These are phyloP conservation scores for Eucalyptus sideroxylon DNA, from an alignment of 345 rosid genomes.

Conservation along the genomic window DNA sequence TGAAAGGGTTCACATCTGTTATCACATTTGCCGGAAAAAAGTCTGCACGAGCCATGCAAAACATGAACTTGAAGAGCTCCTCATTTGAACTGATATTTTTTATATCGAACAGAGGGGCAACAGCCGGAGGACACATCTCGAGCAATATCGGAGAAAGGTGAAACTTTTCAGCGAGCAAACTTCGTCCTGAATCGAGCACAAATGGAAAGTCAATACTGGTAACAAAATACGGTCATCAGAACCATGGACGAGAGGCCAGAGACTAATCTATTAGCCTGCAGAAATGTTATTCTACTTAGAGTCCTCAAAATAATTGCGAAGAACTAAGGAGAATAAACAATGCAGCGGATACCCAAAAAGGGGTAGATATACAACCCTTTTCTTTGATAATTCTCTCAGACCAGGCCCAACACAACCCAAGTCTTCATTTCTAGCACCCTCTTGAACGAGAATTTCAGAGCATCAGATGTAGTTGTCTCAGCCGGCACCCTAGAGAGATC, in stretches of 20 bases:
- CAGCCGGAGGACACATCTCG: not conserved
- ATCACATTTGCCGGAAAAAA: constrained; percentile 10
- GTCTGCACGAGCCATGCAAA: not conserved
- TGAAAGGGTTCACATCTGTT: constrained; percentile 1
- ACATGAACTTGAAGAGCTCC: not conserved
- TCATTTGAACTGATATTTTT: not conserved
- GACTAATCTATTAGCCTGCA: not conserved
- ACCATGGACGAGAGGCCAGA: not conserved
- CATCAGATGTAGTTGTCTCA: not conserved
- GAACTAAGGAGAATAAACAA: not conserved
- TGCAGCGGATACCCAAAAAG: not conserved
- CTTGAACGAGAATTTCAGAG: not conserved
- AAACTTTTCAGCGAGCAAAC: not conserved
- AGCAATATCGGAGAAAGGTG: not conserved
- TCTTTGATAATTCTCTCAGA: not conserved
- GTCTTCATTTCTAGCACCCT: not conserved
- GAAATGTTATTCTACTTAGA: not conserved
- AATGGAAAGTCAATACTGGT: not conserved
- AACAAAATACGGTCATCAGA: not conserved
- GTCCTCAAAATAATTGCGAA: not conserved
- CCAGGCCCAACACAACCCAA: not conserved
- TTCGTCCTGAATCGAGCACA: not conserved
- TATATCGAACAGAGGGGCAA: not conserved
- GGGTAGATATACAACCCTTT: not conserved
- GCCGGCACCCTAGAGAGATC: not conserved